phyloP scores from a whole-genome alignment of 768 basidiomycete genomes.

The Rhizopogon roseolus region DNA sequence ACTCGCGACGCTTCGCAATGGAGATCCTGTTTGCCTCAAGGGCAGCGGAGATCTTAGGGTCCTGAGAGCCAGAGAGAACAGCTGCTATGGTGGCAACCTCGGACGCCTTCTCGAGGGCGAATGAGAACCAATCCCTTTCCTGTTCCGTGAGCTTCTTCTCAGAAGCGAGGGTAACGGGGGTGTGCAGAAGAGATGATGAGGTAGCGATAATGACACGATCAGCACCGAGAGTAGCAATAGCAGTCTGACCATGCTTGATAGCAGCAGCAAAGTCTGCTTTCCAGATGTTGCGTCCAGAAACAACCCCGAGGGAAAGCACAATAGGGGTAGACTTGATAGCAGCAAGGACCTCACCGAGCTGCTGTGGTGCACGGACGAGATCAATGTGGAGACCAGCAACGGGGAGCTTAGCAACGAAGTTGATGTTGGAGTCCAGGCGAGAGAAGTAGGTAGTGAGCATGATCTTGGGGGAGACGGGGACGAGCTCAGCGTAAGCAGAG shows the following conservation, averaged over 20 bases:
- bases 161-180: constrained; percentile 89
- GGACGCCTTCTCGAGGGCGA: constrained; percentile 91
- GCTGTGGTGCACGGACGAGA: constrained; percentile 87
- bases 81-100: constrained; percentile 89
- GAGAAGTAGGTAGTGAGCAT: constrained; percentile 95
- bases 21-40: constrained; percentile 87
- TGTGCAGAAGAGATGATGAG: constrained; percentile 97
- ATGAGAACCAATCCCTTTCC: constrained; percentile 98
- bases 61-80: constrained; percentile 80
- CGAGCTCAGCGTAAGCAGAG: constrained; percentile 76
- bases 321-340: constrained; percentile 82
- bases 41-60: constrained; percentile 60
- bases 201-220: constrained; percentile 92
- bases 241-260: constrained; percentile 79
- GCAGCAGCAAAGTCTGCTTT: constrained; percentile 89
- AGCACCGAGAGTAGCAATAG: constrained; percentile 74
- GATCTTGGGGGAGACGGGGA: constrained; percentile 84
- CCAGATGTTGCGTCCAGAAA: constrained; percentile 99
- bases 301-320: constrained; percentile 87
- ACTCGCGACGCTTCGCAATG: constrained; percentile 91
- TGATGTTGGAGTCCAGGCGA: constrained; percentile 89
- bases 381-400: constrained; percentile 94
- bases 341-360: constrained; percentile 76
- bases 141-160: constrained; percentile 87
- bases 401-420: constrained; percentile 87